Percentiles rank a stretch among this genome's conserved stretches.
These are phyloP conservation scores for Oryza meridionalis DNA, from an alignment of 176 grass and related monocot genomes.

Conservation along the genomic window DNA sequence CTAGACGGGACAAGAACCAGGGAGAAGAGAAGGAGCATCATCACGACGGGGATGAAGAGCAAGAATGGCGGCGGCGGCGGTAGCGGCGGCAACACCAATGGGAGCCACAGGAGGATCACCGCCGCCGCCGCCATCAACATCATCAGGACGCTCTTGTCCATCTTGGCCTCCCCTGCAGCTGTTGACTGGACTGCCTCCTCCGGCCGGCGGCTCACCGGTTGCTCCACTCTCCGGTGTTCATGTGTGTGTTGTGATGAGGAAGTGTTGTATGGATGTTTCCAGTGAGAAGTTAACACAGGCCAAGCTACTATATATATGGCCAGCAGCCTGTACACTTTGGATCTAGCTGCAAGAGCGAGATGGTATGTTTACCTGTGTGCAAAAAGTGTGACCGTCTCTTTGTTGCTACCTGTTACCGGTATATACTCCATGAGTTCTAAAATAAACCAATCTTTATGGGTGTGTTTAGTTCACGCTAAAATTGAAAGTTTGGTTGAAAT, in stretches of 20 bases:
- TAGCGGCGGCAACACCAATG: slow-evolving; percentile 67
- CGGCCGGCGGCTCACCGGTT: slow-evolving; percentile 9
- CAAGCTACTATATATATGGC: slow-evolving; percentile 12
- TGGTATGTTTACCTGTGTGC: slow-evolving; percentile 3
- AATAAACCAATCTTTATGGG: no score
- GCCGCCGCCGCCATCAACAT: slow-evolving; percentile 28
- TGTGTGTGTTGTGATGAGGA: slow-evolving; percentile 31
- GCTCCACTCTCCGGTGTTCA: background rate
- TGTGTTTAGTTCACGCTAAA: no score
- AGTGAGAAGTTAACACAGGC: background rate
- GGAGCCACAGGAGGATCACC: slow-evolving; percentile 57
- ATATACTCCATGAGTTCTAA: no score
- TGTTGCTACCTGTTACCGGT: background rate
- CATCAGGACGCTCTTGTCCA: slow-evolving; percentile 36
- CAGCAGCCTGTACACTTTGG: background rate
- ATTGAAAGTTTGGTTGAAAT: no score
- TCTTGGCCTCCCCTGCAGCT: background rate
- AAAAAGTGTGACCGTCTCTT: background rate
- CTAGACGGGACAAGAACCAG: slow-evolving; percentile 46
- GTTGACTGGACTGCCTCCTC: background rate
- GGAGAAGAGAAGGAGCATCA: slow-evolving; percentile 68
- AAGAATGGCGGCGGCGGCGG: slow-evolving; percentile 57
- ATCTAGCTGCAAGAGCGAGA: slow-evolving; percentile 8
- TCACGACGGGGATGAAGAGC: slow-evolving; percentile 66
- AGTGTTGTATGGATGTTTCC: slow-evolving; percentile 10